Evolutionary conservation across 306 rosid species (phyloP), one percentile per base, ranked within the genome.

Genomic region (Astragalus membranaceus): DNA sequence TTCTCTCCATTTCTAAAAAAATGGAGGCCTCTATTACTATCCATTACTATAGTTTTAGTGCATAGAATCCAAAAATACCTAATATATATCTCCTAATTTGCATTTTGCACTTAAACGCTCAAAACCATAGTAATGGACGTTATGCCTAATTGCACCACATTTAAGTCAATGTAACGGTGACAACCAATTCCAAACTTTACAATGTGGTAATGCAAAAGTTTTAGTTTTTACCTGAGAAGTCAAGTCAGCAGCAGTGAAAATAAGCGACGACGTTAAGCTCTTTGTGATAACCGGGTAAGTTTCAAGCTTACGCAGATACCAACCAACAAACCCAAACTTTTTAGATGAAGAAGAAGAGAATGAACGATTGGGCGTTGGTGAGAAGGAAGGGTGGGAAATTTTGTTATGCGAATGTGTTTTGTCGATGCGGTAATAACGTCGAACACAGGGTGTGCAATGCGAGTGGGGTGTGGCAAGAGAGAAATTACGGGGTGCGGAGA

Each of bases 261-360:
- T 86, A 12, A 88, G 55, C 17, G 89, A 88, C 5, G 94, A 82
- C 2, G 91, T 76, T 41, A 86, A 42, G 74, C 87, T 32, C 57
- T 90, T 90, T 6, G 88, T 88, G 53, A 73, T 13, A 74, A 85
- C 20, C 3, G 94, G 94, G 8, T 77, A 53, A 26, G 76, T 8
- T 60, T 85, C 75, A 51, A 90, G 87, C 73, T 76, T 79, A 47
- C 84, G 66, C 63, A 89, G 60, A 62, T 85, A 90, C 96, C 96
- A 90, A 20, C 75, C 79, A 10, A 85, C 80, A 59, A 90, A 77
- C 5, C 88, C 88, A 46, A 71, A 9, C 46, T 78, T 84, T 2
- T 9, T 9, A 58, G 64, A 8, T 61, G 8, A 70, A 33, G 85
- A 76, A 9, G 83, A 80, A 36, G 70, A 64, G n/a, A 72, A 79